Conservation (phyloP, 2,329 filamentous ascomycete genomes). For the Aspergillus persii region DNA sequence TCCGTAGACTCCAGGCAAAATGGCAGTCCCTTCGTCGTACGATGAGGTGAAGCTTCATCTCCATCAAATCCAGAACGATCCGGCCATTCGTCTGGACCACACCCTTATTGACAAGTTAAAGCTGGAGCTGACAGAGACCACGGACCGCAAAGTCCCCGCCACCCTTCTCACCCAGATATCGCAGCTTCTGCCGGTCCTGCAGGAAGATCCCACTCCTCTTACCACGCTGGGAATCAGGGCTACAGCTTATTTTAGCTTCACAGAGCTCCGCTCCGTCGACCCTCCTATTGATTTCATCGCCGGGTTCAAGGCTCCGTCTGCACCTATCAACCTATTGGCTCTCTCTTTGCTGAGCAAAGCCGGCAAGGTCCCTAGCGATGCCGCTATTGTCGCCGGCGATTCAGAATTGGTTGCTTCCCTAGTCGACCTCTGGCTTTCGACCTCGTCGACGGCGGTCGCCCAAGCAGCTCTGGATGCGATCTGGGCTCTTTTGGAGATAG, state of each 20-base stretch:
- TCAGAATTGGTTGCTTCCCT: constrained; percentile 55
- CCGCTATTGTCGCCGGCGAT: constrained; percentile 57
- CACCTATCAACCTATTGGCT: constrained; percentile 56
- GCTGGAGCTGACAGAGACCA: constrained; percentile 40
- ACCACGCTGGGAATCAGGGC: constrained; percentile 53
- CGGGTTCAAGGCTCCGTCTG: constrained; percentile 51
- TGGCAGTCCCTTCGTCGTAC: constrained; percentile 37
- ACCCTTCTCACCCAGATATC: constrained; percentile 48
- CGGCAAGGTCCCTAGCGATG: constrained; percentile 50
- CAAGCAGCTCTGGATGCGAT: constrained; percentile 54
- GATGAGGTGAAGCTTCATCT: constrained; percentile 43
- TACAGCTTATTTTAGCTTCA: constrained; percentile 49
- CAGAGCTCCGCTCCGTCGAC: constrained; percentile 48
- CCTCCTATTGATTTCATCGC: constrained; percentile 54
- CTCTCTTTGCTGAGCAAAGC: constrained; percentile 59
- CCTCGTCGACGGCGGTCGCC: constrained; percentile 54
- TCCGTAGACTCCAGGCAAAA: constrained; percentile 12
- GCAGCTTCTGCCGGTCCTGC: constrained; percentile 51
- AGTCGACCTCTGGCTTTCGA: constrained; percentile 59
- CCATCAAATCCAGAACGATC: constrained; percentile 43
- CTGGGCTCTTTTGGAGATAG: constrained; percentile 52
- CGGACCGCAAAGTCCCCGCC: constrained; percentile 37
- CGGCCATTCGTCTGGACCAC: constrained; percentile 46
- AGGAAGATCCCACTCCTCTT: constrained; percentile 58
- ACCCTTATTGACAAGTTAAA: constrained; percentile 52